A percentile compares a stretch with the other conserved stretches of the same genome.
These are phyloP conservation scores for Colletotrichum kahawae DNA, from an alignment of 2,329 filamentous ascomycete species.

Conservation along the genomic window DNA sequence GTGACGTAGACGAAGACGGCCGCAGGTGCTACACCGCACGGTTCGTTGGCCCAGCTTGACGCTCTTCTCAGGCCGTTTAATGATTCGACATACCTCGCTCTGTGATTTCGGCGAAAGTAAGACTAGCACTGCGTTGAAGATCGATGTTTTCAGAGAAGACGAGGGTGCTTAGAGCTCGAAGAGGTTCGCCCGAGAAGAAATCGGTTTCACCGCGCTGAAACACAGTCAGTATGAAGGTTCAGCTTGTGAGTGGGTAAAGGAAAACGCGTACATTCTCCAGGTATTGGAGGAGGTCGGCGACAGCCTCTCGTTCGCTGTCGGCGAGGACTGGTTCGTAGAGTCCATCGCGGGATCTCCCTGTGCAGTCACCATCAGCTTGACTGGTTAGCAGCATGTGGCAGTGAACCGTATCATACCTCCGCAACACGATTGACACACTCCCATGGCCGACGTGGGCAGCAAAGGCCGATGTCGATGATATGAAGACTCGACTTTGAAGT, in stretches of 20 bases:
- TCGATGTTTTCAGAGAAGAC: constrained; percentile 99
- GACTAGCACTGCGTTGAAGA: constrained; percentile 92
- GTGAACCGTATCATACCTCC: constrained; percentile 44
- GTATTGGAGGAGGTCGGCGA: constrained; percentile 92
- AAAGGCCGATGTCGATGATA: constrained; percentile 5
- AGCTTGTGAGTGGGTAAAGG: background rate
- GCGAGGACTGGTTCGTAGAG: constrained; percentile 88
- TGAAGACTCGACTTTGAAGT: constrained; percentile 5
- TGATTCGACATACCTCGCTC: constrained; percentile 76
- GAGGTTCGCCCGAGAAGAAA: constrained; percentile 95
- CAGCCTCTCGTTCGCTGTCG: constrained; percentile 95
- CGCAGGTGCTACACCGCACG: background rate
- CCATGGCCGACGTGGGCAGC: constrained; percentile 53
- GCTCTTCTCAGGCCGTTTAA: background rate
- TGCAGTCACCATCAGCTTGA: constrained; percentile 5
- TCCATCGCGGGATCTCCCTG: constrained; percentile 79
- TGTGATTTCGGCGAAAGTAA: constrained; percentile 98
- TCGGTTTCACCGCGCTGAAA: constrained; percentile 90
- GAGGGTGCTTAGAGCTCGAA: constrained; percentile 90
- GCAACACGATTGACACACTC: constrained; percentile 67
- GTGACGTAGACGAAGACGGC: background rate
- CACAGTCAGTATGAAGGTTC: constrained; percentile 32
- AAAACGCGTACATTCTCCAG: constrained; percentile 82
- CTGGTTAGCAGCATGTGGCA: background rate
- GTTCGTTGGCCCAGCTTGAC: background rate